These are phyloP conservation scores for Yamadazyma mexicana DNA, from an alignment of 1,139 yeast species.

Conservation along the genomic window DNA sequence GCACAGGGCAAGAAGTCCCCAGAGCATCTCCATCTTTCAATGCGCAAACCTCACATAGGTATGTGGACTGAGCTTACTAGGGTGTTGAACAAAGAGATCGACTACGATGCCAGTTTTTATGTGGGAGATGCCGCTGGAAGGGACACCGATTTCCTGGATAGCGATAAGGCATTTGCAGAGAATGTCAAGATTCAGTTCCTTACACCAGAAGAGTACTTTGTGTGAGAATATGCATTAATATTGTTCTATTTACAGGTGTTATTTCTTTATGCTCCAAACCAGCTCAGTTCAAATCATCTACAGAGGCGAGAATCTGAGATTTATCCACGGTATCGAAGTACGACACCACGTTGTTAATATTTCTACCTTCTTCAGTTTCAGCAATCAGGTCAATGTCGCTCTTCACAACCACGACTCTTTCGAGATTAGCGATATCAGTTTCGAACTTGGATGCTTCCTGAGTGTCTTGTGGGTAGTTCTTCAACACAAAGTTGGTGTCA, in stretches of 20 bases:
- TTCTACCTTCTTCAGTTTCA: slow-evolving; percentile 28
- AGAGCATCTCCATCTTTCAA: slow-evolving; percentile 35
- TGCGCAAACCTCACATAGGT: slow-evolving; percentile 76
- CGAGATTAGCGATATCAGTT: slow-evolving; percentile 51
- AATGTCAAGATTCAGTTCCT: slow-evolving; percentile 52
- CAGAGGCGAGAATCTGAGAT: slow-evolving; percentile 21
- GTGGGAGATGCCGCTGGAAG: slow-evolving; percentile 99
- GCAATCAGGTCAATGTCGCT: slow-evolving; percentile 29
- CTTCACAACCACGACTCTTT: slow-evolving; percentile 38
- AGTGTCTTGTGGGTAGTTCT: slow-evolving; percentile 58
- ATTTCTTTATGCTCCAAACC: too few relatives aligned
- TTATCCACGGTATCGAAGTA: slow-evolving; percentile 64
- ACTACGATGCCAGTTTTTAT: slow-evolving; percentile 51
- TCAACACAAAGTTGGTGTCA: slow-evolving; percentile 46
- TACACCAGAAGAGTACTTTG: slow-evolving; percentile 66
- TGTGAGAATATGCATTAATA: slow-evolving; percentile 3
- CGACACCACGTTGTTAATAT: slow-evolving; percentile 45
- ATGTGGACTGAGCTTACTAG: slow-evolving; percentile 58
- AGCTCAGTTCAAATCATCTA: not conserved
- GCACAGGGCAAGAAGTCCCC: slow-evolving; percentile 22
- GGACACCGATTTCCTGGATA: slow-evolving; percentile 68
- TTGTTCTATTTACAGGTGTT: slow-evolving; percentile 5
- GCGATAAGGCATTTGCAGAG: slow-evolving; percentile 70
- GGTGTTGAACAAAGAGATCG: slow-evolving; percentile 38
- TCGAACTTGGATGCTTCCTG: slow-evolving; percentile 66